phyloP scores from a whole-genome alignment of 306 rosid genomes.

The Lablab purpureus region DNA sequence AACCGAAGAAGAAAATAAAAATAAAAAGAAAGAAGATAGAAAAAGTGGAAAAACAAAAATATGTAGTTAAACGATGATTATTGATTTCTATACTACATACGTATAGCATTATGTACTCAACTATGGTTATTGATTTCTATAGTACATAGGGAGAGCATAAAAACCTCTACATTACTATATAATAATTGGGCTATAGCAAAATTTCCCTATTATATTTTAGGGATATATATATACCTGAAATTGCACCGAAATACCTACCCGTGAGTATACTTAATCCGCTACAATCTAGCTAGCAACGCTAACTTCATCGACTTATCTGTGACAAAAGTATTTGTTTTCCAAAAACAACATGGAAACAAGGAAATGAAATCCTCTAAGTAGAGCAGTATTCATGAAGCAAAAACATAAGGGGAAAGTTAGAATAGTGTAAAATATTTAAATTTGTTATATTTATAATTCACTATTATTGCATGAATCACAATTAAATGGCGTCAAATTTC shows the following conservation, averaged over 20 bases:
- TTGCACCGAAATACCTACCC: constrained; percentile 13
- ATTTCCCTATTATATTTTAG: constrained; percentile 40
- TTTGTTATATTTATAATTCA: not conserved
- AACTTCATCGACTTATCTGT: constrained; percentile 51
- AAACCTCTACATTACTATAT: constrained; percentile 42
- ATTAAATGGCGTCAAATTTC: not conserved
- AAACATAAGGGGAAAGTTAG: not conserved
- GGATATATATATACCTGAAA: constrained; percentile 49
- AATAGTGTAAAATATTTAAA: not conserved
- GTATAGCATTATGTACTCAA: not conserved
- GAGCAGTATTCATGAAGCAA: constrained; percentile 27
- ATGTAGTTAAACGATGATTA: constrained; percentile 9
- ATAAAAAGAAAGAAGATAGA: not conserved
- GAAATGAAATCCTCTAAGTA: not conserved
- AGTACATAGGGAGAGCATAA: not conserved
- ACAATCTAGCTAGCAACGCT: constrained; percentile 35
- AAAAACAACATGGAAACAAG: constrained; percentile 1
- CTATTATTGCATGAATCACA: not conserved
- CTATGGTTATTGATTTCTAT: not conserved
- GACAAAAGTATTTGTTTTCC: constrained; percentile 16
- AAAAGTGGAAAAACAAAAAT: too few relatives aligned
- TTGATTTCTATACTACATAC: not conserved
- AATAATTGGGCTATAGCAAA: constrained; percentile 36
- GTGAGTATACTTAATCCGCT: constrained; percentile 25
- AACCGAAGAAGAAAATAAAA: not conserved